Conservation (phyloP, 2,329 filamentous ascomycete genomes). For the Hansfordia pulvinata region DNA sequence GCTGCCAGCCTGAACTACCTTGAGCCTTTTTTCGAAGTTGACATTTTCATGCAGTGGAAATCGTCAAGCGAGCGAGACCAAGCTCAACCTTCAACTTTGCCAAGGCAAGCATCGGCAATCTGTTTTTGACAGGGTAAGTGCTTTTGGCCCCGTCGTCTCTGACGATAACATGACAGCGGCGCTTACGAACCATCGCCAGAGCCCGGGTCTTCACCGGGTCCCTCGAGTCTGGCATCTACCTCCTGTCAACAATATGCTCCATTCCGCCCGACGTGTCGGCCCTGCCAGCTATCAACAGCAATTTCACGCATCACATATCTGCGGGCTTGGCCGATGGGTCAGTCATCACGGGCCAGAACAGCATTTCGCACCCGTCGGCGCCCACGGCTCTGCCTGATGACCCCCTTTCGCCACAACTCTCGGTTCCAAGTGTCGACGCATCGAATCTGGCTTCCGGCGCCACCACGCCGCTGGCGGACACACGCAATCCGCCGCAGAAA, state of each 20-base stretch:
- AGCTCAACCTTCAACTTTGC: slow-evolving; percentile 67
- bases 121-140: slow-evolving; percentile 59
- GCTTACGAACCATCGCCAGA: slow-evolving; percentile 8
- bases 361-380: slow-evolving; percentile 72
- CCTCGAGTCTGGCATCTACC: slow-evolving; percentile 85
- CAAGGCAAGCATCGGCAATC: slow-evolving; percentile 61
- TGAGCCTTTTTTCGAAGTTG: no score
- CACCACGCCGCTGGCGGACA: slow-evolving; percentile 14
- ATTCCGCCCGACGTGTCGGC: slow-evolving; percentile 66
- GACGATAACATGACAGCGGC: not conserved
- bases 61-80: slow-evolving; percentile 61
- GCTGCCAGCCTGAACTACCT: no score
- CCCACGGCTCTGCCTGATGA: slow-evolving; percentile 38
- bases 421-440: slow-evolving; percentile 6
- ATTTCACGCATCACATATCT: slow-evolving; percentile 90
- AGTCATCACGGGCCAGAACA: slow-evolving; percentile 80
- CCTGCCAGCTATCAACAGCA: slow-evolving; percentile 84
- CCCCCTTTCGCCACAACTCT: no score
- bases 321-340: slow-evolving; percentile 66
- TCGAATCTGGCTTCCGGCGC: not conserved
- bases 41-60: no score
- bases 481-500: slow-evolving; percentile 13
- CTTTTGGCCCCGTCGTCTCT: not conserved
- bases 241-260: slow-evolving; percentile 76
- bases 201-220: slow-evolving; percentile 83